Evolutionary conservation across 2,329 filamentous ascomycete genomes (phyloP).

Genomic region (Calcarisporium arbuscula): DNA sequence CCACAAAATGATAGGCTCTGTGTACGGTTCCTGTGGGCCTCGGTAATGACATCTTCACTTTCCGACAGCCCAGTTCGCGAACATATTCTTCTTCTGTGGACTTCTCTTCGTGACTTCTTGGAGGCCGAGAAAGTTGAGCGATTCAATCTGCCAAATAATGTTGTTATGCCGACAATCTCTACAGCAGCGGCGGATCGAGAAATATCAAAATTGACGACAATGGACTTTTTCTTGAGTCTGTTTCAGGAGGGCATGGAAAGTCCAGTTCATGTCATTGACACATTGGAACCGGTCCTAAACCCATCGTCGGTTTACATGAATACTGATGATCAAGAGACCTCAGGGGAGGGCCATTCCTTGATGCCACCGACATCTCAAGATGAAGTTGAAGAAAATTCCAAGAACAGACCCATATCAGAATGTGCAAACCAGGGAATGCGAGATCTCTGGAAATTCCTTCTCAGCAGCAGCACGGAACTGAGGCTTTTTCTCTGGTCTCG

Average conservation of each 20-base stretch:
- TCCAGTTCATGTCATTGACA: slow-evolving; percentile 81
- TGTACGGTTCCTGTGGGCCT: slow-evolving; percentile 52
- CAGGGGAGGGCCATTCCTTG: too few relatives aligned
- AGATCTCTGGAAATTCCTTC: slow-evolving; percentile 81
- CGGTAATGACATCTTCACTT: slow-evolving; percentile 46
- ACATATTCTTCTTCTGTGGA: slow-evolving; percentile 53
- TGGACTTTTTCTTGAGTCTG: slow-evolving; percentile 90
- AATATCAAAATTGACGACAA: slow-evolving; percentile 85
- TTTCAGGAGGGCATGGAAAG: slow-evolving; percentile 80
- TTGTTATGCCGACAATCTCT: slow-evolving; percentile 82
- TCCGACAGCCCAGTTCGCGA: slow-evolving; percentile 48
- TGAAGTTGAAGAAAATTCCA: slow-evolving; percentile 11
- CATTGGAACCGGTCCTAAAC: slow-evolving; percentile 85
- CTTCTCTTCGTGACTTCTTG: slow-evolving; percentile 48
- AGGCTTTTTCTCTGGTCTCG: slow-evolving; percentile 85
- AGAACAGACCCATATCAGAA: slow-evolving; percentile 37
- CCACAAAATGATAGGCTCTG: slow-evolving; percentile 32
- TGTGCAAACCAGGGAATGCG: slow-evolving; percentile 52
- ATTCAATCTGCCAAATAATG: slow-evolving; percentile 73
- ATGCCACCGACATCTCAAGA: slow-evolving; percentile 7
- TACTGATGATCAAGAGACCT: slow-evolving; percentile 10
- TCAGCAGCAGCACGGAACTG: slow-evolving; percentile 73
- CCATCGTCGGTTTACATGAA: slow-evolving; percentile 49
- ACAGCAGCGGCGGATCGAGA: slow-evolving; percentile 79
- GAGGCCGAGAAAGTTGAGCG: slow-evolving; percentile 31